Conservation (phyloP, 345 rosid genomes). For the Cardamine resedifolia region DNA sequence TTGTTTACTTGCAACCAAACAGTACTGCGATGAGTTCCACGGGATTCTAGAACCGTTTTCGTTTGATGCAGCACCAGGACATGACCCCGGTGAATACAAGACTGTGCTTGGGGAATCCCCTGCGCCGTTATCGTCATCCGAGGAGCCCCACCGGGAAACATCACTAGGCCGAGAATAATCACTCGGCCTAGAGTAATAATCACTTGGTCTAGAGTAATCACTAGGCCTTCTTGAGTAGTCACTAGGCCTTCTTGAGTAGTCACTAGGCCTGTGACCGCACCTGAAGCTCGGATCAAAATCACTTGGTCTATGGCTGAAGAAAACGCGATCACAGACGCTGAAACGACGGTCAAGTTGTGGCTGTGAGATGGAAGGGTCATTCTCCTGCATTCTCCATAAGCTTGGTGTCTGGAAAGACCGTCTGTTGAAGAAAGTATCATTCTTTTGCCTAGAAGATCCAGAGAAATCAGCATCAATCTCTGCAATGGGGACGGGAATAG, state of each 20-base stretch:
- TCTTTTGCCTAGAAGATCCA: constrained; percentile 86
- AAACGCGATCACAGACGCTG: constrained; percentile 94
- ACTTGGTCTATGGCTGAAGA: constrained; percentile 75
- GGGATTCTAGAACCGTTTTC: constrained; percentile 67
- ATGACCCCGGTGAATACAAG: constrained; percentile 64
- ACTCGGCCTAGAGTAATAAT: constrained; percentile 69
- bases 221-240: constrained; percentile 54
- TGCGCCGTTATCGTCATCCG: constrained; percentile 89
- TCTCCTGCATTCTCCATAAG: constrained; percentile 86
- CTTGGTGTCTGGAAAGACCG: constrained; percentile 86
- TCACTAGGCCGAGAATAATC: constrained; percentile 91
- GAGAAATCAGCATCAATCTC: constrained; percentile 96
- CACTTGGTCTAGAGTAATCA: constrained; percentile 36
- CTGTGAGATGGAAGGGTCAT: constrained; percentile 64
- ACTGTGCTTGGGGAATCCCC: constrained; percentile 92
- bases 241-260: constrained; percentile 57
- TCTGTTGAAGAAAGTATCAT: constrained; percentile 77
- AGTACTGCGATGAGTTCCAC: constrained; percentile 82
- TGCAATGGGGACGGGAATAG: constrained; percentile 84
- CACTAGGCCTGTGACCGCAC: constrained; percentile 62
- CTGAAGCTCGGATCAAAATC: constrained; percentile 65
- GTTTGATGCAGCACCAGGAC: constrained; percentile 48
- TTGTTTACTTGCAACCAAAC: constrained; percentile 89
- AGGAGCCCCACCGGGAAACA: constrained; percentile 87
- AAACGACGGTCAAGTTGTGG: constrained; percentile 75